These are phyloP conservation scores for Phytopythium montanum DNA, from an alignment of 352 stramenopile genomes.

Conservation along the genomic window DNA sequence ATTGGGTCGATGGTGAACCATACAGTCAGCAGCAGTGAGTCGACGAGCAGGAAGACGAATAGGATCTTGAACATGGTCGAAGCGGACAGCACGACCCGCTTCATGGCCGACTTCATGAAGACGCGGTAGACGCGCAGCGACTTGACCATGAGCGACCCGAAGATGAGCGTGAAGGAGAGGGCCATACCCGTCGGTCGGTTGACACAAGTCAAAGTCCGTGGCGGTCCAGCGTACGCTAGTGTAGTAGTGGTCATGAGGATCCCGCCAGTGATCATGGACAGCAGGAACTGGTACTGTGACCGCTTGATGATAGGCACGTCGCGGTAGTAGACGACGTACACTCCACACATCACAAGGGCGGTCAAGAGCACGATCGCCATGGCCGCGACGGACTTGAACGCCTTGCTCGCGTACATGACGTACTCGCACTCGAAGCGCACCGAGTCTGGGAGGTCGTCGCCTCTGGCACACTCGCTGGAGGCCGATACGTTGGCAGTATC, in stretches of 20 bases:
- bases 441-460: slow-evolving; percentile 14
- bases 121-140: too few species aligned
- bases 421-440: slow-evolving; percentile 44
- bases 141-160: slow-evolving; percentile 38
- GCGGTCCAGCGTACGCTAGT: slow-evolving; percentile 38
- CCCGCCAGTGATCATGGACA: slow-evolving; percentile 46
- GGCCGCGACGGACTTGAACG: slow-evolving; percentile 17
- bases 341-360: slow-evolving; percentile 19
- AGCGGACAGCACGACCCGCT: slow-evolving; percentile 39
- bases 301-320: slow-evolving; percentile 53
- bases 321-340: slow-evolving; percentile 32
- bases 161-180: slow-evolving; percentile 44
- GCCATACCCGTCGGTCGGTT: slow-evolving; percentile 27
- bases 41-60: slow-evolving; percentile 24
- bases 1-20: not conserved
- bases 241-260: slow-evolving; percentile 37
- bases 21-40: slow-evolving; percentile 25
- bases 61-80: slow-evolving; percentile 44
- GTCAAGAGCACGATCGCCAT: slow-evolving; percentile 16
- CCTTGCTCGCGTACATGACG: slow-evolving; percentile 20
- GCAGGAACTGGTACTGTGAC: slow-evolving; percentile 63
- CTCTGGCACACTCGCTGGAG: slow-evolving; percentile 33
- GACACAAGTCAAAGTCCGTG: slow-evolving; percentile 26
- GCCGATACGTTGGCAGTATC: slow-evolving; percentile 15
- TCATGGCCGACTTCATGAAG: slow-evolving; percentile 31